Base-by-base conservation (phyloP, 2,329 filamentous ascomycete genomes). In the Ilyonectria mors-panacis region DNA sequence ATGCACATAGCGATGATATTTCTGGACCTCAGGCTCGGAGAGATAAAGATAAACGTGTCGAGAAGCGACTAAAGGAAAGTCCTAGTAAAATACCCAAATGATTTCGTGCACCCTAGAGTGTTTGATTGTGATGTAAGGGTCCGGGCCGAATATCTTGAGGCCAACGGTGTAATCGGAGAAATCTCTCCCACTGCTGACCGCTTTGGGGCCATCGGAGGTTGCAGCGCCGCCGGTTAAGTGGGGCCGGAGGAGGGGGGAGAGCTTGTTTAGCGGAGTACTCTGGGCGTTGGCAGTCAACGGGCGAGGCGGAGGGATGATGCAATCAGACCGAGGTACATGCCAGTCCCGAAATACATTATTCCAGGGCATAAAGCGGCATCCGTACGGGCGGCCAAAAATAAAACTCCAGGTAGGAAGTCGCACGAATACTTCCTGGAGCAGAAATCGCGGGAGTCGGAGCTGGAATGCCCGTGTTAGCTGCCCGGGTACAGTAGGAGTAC, bases 231-330 rank as follows among this genome's bases (percentile, higher is more conserved):
- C 65, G 61, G 65, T 19, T 12, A 23, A 44, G 65, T 65, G 65
- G 65, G 65, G 65, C 65, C 65, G 61, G 44, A 28, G 50, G 28
- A 26, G 60, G 65, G 56, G 61, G 7, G 17, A 19, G 47, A 55
- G 61, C 57, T 61, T 60, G 61, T 64, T 65, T 56, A 65, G 65
- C 53, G 60, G 65, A 65, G 51, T 47, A 39, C 47, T 48, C 33
- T 21, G 19, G 5, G 42, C 26, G 21, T 23, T n/a, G 37, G 15
- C 28, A 42, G 28, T 47, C 28, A 53, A 42, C 51, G 53, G 45
- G 28, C 19, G 48, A 23, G 26, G 23, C 30, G 39, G 42, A 30
- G 33, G 21, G 50, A 35, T 35, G 33, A 53, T 53, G 50, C 30
- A 33, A 28, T 42, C 15, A n/a, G 15, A 7, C n/a, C 17, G 39